Evolutionary conservation across 805 yeast genomes (phyloP).

Genomic region (Wickerhamomyces ciferrii): DNA sequence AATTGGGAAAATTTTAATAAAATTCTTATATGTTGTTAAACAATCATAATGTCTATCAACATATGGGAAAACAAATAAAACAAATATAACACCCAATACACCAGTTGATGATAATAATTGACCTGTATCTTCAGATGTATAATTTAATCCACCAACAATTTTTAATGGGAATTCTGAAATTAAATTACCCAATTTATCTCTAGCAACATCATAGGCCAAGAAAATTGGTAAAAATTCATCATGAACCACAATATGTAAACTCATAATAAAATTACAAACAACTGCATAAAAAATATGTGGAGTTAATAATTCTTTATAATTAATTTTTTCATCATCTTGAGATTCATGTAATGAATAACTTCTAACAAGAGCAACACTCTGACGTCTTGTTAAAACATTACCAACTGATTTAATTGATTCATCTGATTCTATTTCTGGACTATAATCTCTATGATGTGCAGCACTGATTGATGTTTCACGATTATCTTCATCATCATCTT

Average conservation of each 20-base stretch:
- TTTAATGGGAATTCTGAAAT: slow-evolving; percentile 40
- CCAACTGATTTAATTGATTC: slow-evolving; percentile 23
- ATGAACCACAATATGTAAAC: slow-evolving; percentile 44
- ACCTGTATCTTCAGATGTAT: slow-evolving; percentile 42
- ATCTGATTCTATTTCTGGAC: slow-evolving; percentile 2
- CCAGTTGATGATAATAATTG: slow-evolving; percentile 46
- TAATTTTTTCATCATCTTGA: slow-evolving; percentile 19
- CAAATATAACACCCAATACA: slow-evolving; percentile 43
- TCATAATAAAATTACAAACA: slow-evolving; percentile 33
- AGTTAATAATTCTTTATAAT: slow-evolving; percentile 21
- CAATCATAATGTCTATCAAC: slow-evolving; percentile 44
- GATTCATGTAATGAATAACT: slow-evolving; percentile 25
- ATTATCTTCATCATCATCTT: slow-evolving; percentile 4
- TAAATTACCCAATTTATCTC: slow-evolving; percentile 18
- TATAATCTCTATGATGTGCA: neutral
- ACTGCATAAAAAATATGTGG: slow-evolving; percentile 29
- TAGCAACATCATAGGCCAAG: slow-evolving; percentile 33
- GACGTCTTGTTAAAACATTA: slow-evolving; percentile 24
- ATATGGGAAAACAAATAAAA: slow-evolving; percentile 45
- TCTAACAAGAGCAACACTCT: slow-evolving; percentile 25
- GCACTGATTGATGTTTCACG: slow-evolving; percentile 1
- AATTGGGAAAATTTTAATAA: slow-evolving; percentile 37
- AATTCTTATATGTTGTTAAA: slow-evolving; percentile 35
- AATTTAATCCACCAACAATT: slow-evolving; percentile 49
- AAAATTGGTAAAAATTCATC: slow-evolving; percentile 53